Evolutionary conservation across 192 early-diverging fungal species (phyloP).

Genomic region (Allomyces arbusculus): DNA sequence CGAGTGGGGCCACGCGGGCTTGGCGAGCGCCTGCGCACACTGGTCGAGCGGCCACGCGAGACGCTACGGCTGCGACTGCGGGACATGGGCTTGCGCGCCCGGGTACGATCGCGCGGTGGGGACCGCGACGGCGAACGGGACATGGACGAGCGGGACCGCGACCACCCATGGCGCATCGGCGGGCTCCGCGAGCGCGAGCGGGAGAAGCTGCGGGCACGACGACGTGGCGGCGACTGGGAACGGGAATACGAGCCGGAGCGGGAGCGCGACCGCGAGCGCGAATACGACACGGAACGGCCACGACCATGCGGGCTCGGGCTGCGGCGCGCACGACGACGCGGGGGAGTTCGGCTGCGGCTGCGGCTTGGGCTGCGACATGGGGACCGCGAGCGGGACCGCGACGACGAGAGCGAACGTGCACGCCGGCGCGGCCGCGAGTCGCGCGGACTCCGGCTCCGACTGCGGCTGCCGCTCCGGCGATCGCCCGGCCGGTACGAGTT

Average conservation of each 20-base stretch:
- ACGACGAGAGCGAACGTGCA: slow-evolving; percentile 6
- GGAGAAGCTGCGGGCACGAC: background rate
- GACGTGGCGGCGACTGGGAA: background rate
- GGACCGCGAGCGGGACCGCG: slow-evolving; percentile 3
- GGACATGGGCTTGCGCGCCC: too few relatives aligned
- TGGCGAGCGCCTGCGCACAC: too few relatives aligned
- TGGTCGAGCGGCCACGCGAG: too few relatives aligned
- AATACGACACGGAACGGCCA: slow-evolving; percentile 2
- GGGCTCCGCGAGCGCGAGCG: background rate
- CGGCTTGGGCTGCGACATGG: slow-evolving; percentile 2
- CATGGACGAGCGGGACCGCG: background rate
- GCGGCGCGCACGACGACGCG: background rate
- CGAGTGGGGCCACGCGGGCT: too few relatives aligned
- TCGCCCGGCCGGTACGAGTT: background rate
- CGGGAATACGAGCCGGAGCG: background rate
- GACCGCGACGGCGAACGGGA: background rate
- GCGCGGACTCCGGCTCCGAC: slow-evolving; percentile 2
- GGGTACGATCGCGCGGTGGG: background rate
- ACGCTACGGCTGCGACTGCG: too few relatives aligned
- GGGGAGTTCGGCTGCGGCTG: slow-evolving; percentile 1
- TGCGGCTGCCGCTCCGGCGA: background rate
- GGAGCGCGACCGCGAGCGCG: slow-evolving; percentile 2
- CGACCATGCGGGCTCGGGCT: background rate
- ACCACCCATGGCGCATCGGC: background rate
- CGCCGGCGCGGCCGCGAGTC: slow-evolving; percentile 2